Evolutionary conservation across 768 basidiomycete species (phyloP).

Genomic region (Tulasnella sp.): DNA sequence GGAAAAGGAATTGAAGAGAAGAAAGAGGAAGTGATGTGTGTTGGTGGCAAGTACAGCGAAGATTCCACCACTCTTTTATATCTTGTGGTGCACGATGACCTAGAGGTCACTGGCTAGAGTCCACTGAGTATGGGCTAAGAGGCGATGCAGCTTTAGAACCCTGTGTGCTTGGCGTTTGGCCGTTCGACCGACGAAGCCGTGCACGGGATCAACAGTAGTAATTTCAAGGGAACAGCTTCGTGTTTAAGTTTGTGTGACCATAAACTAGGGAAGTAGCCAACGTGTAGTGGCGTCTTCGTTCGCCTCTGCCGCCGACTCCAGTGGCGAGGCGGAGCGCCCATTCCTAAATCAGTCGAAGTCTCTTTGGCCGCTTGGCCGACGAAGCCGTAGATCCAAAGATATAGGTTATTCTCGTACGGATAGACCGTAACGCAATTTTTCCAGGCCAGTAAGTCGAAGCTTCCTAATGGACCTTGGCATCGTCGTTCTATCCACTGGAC

Average conservation of each 20-base stretch:
- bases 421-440: too few relatives aligned
- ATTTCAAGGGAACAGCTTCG: background rate
- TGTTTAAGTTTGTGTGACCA: background rate
- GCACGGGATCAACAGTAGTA: background rate
- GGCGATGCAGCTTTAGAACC: background rate
- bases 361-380: too few relatives aligned
- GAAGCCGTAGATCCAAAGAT: too few relatives aligned
- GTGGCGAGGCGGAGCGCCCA: too few relatives aligned
- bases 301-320: too few relatives aligned
- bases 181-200: background rate
- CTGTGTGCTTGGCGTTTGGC: background rate
- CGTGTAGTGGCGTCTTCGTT: background rate
- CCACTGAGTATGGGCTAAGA: background rate
- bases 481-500: too few relatives aligned
- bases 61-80: background rate
- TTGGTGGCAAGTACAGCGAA: background rate
- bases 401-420: too few relatives aligned
- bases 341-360: too few relatives aligned
- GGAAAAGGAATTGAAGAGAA: background rate
- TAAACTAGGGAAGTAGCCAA: background rate
- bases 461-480: too few relatives aligned
- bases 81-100: background rate
- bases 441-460: too few relatives aligned
- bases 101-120: background rate
- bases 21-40: background rate